Percentiles rank a stretch among this genome's conserved stretches.
phyloP scores from a whole-genome alignment of 2,329 filamentous ascomycete genomes.

The Cladorrhinum sp. region DNA sequence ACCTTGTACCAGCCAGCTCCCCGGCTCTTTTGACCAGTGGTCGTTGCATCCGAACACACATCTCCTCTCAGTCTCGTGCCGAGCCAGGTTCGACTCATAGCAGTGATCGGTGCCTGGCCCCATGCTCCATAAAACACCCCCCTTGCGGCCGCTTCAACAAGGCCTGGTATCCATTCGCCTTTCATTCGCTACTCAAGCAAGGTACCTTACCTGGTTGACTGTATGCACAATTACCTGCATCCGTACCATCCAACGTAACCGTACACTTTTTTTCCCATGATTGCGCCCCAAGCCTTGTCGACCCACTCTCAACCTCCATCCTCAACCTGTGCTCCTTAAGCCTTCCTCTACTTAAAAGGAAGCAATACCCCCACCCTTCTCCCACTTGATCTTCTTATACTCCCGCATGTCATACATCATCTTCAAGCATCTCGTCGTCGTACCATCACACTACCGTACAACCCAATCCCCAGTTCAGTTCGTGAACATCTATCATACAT shows the following conservation, averaged over 20 bases:
- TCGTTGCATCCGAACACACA: too few relatives aligned
- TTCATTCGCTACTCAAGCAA: background rate
- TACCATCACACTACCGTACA: background rate
- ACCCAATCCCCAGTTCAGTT: background rate
- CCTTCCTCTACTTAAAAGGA: background rate
- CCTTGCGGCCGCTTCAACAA: background rate
- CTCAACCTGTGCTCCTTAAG: background rate
- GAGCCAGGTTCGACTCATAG: constrained; percentile 1
- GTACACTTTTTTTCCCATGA: background rate
- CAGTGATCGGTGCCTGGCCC: constrained; percentile 2
- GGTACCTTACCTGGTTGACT: constrained; percentile 7
- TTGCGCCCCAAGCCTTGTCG: background rate
- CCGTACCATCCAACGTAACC: background rate
- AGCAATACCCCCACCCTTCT: background rate
- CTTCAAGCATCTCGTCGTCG: background rate
- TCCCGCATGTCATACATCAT: background rate
- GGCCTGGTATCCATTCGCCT: background rate
- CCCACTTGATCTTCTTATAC: background rate
- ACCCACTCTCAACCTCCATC: constrained; percentile 5
- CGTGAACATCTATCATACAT: background rate
- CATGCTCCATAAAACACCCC: constrained; percentile 1
- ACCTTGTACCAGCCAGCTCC: background rate
- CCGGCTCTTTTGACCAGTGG: background rate
- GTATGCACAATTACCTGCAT: constrained; percentile 10
- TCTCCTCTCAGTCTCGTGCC: background rate